Conservation (phyloP, 2,329 filamentous ascomycete genomes). For the Scolecobasidium constrictum region DNA sequence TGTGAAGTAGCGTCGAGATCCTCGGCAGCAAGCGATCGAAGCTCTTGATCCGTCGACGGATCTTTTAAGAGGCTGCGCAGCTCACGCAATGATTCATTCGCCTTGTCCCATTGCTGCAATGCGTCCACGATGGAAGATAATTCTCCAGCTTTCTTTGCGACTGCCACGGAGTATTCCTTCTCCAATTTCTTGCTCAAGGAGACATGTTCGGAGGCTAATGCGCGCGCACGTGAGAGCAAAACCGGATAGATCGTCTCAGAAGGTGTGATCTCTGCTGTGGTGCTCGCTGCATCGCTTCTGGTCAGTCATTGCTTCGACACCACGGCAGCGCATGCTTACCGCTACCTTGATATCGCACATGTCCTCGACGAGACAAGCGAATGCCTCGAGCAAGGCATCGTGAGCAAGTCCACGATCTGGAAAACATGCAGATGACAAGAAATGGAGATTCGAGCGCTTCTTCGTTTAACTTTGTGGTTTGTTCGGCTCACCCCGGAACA, state of each 20-base stretch:
- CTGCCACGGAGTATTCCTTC: slow-evolving; percentile 42
- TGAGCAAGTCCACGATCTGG: slow-evolving; percentile 34
- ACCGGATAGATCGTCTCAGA: slow-evolving; percentile 38
- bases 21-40: slow-evolving; percentile 48
- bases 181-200: slow-evolving; percentile 41
- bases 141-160: slow-evolving; percentile 48
- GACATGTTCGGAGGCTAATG: slow-evolving; percentile 44
- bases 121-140: slow-evolving; percentile 40
- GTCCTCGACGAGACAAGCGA: slow-evolving; percentile 20
- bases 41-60: slow-evolving; percentile 45
- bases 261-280: too few relatives aligned
- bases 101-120: slow-evolving; percentile 46
- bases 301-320: neutral
- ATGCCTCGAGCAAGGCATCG: slow-evolving; percentile 31
- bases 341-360: slow-evolving; percentile 20
- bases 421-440: slow-evolving; percentile 25
- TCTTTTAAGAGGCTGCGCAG: slow-evolving; percentile 69
- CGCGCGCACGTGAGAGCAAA: slow-evolving; percentile 44
- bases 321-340: slow-evolving; percentile 10
- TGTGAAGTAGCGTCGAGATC: slow-evolving; percentile 60
- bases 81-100: slow-evolving; percentile 52
- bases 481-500: neutral
- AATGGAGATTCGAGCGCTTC: too few relatives aligned
- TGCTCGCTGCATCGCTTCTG: neutral
- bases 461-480: neutral